Conservation (phyloP, 2,329 filamentous ascomycete species). For the Gnomoniopsis sp. region DNA sequence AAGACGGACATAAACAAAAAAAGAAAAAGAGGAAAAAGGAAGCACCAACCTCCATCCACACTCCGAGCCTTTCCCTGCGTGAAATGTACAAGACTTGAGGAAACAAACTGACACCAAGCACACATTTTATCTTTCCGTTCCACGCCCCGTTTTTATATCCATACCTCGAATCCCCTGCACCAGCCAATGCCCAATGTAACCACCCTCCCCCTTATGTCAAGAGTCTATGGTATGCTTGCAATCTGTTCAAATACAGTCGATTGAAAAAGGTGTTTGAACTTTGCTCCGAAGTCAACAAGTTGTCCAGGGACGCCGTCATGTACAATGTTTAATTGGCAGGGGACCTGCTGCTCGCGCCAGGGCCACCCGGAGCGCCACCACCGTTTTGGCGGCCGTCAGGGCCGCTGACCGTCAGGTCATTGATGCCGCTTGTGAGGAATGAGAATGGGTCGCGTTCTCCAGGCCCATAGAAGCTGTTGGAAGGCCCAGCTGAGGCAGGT, state of each 20-base stretch:
- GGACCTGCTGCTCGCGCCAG: constrained; percentile 52
- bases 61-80: neutral
- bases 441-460: constrained; percentile 73
- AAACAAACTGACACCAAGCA: neutral
- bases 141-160: neutral
- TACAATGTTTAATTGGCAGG: constrained; percentile 37
- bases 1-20: neutral
- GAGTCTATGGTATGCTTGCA: neutral
- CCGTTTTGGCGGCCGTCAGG: constrained; percentile 62
- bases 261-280: neutral
- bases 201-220: neutral
- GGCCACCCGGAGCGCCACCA: constrained; percentile 40
- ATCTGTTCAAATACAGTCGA: neutral
- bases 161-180: neutral
- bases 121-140: neutral
- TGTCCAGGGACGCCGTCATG: constrained; percentile 5
- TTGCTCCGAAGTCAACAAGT: neutral
- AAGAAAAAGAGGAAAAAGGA: neutral
- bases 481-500: constrained; percentile 70
- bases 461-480: constrained; percentile 67
- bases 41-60: neutral
- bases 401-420: constrained; percentile 68
- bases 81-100: neutral
- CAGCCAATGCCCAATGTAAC: neutral
- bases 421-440: constrained; percentile 72